Conservation (phyloP, 306 rosid species). For the Dryas drummondii region DNA sequence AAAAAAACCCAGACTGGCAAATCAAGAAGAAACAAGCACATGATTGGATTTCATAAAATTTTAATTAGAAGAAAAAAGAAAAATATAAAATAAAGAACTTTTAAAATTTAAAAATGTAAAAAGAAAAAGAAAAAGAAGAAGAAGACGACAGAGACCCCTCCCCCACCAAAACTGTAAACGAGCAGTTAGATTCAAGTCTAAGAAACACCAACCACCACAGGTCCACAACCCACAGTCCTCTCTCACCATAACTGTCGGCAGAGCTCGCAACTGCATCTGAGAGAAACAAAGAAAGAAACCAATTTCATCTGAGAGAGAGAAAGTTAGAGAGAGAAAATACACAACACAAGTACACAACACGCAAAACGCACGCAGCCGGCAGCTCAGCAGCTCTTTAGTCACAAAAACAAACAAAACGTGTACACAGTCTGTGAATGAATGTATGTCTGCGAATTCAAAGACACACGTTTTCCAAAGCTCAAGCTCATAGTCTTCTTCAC, state of each 20-base stretch:
- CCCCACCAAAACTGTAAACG: constrained; percentile 13
- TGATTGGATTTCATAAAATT: no score
- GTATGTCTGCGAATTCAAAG: no score
- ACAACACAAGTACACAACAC: not conserved
- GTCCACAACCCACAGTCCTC: constrained; percentile 4
- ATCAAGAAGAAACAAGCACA: not conserved
- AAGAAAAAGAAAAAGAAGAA: not conserved
- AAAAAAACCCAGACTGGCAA: not conserved
- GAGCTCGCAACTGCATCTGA: constrained; percentile 36
- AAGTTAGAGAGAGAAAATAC: not conserved
- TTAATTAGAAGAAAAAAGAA: no score
- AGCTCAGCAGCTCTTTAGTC: not conserved
- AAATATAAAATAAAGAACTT: not conserved
- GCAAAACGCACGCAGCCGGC: not conserved
- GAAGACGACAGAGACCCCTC: constrained; percentile 19
- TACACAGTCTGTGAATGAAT: no score
- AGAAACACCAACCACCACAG: constrained; percentile 47
- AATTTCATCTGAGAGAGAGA: constrained; percentile 38
- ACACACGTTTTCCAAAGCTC: no score
- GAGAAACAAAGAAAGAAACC: constrained; percentile 5
- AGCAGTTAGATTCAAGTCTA: constrained; percentile 53
- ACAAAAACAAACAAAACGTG: not conserved
- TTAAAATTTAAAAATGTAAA: not conserved
- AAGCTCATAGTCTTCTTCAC: no score
- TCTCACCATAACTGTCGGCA: constrained; percentile 49